Evolutionary conservation across 371 early-diverging fungal genomes (phyloP).

Genomic region (Lichtheimia corymbifera): DNA sequence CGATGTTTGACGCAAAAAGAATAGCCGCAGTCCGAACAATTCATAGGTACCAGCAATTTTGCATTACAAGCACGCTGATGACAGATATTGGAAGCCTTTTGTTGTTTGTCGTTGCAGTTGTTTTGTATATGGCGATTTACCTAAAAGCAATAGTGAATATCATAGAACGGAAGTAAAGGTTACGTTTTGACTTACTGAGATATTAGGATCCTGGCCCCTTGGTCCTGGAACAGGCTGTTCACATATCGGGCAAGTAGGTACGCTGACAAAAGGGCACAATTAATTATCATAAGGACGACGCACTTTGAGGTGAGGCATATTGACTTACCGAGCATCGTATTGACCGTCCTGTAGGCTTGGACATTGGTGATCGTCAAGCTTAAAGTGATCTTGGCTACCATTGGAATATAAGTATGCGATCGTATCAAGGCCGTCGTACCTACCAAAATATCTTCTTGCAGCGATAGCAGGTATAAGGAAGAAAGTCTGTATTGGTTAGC

Average conservation of each 20-base stretch:
- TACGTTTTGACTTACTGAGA: conserved; percentile 24
- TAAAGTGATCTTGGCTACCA: conserved; percentile 63
- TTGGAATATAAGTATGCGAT: background rate
- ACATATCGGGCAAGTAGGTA: conserved; percentile 67
- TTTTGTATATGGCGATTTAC: conserved; percentile 65
- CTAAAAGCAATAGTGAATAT: background rate
- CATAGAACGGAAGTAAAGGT: background rate
- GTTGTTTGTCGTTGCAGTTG: conserved; percentile 49
- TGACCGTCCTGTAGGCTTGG: conserved; percentile 45
- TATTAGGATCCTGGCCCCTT: conserved; percentile 64
- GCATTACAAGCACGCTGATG: conserved; percentile 54
- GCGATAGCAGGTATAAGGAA: conserved; percentile 59
- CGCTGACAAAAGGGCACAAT: conserved; percentile 25
- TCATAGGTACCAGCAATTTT: conserved; percentile 57
- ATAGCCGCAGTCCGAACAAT: conserved; percentile 58
- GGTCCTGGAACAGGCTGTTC: conserved; percentile 64
- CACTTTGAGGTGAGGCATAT: background rate
- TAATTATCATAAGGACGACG: too few relatives aligned
- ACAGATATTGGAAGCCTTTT: conserved; percentile 59
- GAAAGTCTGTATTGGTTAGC: conserved; percentile 42
- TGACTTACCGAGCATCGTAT: conserved; percentile 44
- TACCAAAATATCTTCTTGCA: conserved; percentile 62
- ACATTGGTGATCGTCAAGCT: conserved; percentile 57
- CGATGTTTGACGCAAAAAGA: conserved; percentile 69
- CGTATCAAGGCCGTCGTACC: background rate